These are phyloP conservation scores for Fusarium verrucosum DNA, from an alignment of 2,329 filamentous ascomycete genomes.

Conservation along the genomic window DNA sequence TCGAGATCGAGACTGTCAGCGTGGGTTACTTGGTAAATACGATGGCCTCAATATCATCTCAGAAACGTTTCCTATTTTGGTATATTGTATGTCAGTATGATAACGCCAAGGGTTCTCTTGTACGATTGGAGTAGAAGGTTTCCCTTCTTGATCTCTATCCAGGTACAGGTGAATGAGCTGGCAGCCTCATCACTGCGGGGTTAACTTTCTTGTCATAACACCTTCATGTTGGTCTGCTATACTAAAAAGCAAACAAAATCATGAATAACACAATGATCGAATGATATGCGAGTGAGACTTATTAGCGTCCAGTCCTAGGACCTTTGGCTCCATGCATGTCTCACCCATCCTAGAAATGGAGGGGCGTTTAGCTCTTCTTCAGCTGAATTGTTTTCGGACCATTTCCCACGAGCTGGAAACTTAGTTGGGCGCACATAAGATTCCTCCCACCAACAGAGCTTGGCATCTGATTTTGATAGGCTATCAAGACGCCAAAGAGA, in stretches of 20 bases:
- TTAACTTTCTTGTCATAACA: background rate
- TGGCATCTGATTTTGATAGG: background rate
- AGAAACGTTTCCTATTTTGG: background rate
- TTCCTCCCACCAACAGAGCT: background rate
- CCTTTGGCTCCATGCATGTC: background rate
- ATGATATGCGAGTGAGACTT: background rate
- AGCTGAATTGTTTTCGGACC: background rate
- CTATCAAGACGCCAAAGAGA: background rate
- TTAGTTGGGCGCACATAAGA: background rate
- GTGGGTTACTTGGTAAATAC: too few species aligned
- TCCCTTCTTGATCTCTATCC: background rate
- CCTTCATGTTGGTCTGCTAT: background rate
- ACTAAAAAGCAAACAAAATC: background rate
- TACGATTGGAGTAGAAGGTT: background rate
- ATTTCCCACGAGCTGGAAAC: background rate
- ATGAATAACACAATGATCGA: background rate
- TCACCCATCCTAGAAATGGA: background rate
- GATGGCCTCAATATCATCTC: background rate
- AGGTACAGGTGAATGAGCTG: too few species aligned
- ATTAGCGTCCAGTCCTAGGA: background rate
- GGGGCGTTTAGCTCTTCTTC: background rate
- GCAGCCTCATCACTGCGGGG: background rate
- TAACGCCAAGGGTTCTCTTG: background rate
- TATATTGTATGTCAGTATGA: background rate
- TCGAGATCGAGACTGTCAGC: too few species aligned